Evolutionary conservation across 2,329 filamentous ascomycete genomes (phyloP).

Genomic region (Aspergillus sojae): DNA sequence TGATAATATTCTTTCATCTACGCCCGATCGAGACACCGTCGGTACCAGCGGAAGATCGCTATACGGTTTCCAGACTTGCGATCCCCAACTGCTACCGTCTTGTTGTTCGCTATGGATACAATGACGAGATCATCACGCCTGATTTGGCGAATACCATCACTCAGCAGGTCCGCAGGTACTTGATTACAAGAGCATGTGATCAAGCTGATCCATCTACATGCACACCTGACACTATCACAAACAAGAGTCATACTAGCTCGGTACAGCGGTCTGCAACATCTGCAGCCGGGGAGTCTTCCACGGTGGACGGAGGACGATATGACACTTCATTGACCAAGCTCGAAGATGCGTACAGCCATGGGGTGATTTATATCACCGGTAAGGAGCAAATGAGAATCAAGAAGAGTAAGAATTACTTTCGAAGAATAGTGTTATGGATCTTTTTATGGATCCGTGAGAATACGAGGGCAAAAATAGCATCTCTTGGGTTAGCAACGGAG

Average conservation of each 20-base stretch:
- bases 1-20: constrained; percentile 75
- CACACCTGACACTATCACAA: background rate
- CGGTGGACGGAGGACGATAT: background rate
- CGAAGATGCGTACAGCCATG: constrained; percentile 13
- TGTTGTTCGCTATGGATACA: constrained; percentile 72
- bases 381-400: constrained; percentile 44
- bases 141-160: constrained; percentile 64
- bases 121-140: constrained; percentile 68
- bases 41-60: constrained; percentile 54
- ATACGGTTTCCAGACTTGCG: constrained; percentile 40
- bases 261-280: background rate
- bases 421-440: constrained; percentile 30
- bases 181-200: constrained; percentile 37
- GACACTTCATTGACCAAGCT: constrained; percentile 8
- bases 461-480: constrained; percentile 42
- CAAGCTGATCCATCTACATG: background rate
- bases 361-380: constrained; percentile 53
- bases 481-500: constrained; percentile 40
- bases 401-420: constrained; percentile 28
- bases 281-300: background rate
- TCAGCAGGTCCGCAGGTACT: constrained; percentile 58
- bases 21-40: constrained; percentile 64
- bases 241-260: constrained; percentile 7
- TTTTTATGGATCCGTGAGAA: constrained; percentile 45
- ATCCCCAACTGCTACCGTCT: constrained; percentile 69